Evolutionary conservation across 2,329 filamentous ascomycete genomes (phyloP).

Genomic region (Ophiognomonia clavigignenti-juglandacearum): DNA sequence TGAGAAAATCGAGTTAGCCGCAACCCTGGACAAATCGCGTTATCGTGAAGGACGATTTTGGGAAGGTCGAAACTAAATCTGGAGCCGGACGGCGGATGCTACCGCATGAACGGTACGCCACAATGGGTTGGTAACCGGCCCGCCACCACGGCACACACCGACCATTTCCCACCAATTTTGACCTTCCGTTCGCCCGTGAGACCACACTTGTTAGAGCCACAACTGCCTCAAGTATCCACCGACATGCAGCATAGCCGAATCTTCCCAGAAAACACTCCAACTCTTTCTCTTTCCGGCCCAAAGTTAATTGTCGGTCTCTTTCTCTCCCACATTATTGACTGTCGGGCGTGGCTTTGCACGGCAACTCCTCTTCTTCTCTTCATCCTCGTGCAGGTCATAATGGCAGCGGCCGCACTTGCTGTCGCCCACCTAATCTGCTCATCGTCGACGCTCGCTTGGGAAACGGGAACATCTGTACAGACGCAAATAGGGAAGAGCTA

Average conservation of each 20-base stretch:
- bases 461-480: constrained; percentile 19
- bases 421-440: not conserved
- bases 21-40: constrained; percentile 3
- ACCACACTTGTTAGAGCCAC: constrained; percentile 10
- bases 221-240: constrained; percentile 17
- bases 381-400: not conserved
- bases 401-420: constrained; percentile 11
- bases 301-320: not conserved
- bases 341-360: no score
- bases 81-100: constrained; percentile 15
- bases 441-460: constrained; percentile 2
- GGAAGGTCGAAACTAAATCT: constrained; percentile 17
- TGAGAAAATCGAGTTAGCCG: constrained; percentile 32
- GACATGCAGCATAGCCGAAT: constrained; percentile 6
- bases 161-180: constrained; percentile 8
- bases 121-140: constrained; percentile 14
- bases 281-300: not conserved
- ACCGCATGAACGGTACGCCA: constrained; percentile 6
- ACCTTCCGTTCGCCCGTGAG: constrained; percentile 15
- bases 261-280: not conserved
- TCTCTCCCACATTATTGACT: no score
- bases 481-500: constrained; percentile 26
- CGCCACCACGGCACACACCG: constrained; percentile 9
- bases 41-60: constrained; percentile 19
- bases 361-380: no score